Evolutionary conservation across 768 basidiomycete genomes (phyloP).

Genomic region (Piloderma croceum): DNA sequence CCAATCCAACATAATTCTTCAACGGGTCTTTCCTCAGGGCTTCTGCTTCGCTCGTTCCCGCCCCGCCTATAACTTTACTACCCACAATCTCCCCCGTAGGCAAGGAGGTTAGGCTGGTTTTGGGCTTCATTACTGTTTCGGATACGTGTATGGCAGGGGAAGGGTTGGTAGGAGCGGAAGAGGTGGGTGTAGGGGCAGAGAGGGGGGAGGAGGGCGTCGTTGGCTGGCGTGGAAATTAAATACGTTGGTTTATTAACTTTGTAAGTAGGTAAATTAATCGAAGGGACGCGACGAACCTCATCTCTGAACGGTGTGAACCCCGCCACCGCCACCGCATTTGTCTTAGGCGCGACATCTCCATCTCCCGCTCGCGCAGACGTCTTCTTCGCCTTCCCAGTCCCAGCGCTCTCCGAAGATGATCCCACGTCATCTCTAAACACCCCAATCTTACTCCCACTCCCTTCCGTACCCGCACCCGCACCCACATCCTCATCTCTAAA

Average conservation of each 20-base stretch:
- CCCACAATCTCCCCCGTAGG: too few relatives aligned
- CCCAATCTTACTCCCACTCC: slow-evolving; percentile 5
- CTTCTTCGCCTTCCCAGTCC: too few relatives aligned
- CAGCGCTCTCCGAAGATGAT: background rate
- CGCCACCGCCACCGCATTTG: slow-evolving; percentile 40
- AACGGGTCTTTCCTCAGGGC: slow-evolving; percentile 73
- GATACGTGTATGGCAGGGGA: too few relatives aligned
- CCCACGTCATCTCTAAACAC: slow-evolving; percentile 4
- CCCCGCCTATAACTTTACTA: too few relatives aligned
- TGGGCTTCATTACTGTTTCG: slow-evolving; percentile 67
- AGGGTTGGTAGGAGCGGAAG: slow-evolving; percentile 25
- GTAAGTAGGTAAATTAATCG: too few relatives aligned
- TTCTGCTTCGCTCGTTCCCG: slow-evolving; percentile 62
- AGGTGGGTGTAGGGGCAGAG: slow-evolving; percentile 22
- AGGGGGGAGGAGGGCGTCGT: too few relatives aligned
- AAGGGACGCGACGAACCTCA: too few relatives aligned
- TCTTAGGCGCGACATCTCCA: too few relatives aligned
- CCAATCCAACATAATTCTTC: slow-evolving; percentile 80
- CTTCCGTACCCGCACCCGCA: slow-evolving; percentile 1
- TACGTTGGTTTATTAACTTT: too few relatives aligned
- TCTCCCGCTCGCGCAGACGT: too few relatives aligned
- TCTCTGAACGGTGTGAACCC: slow-evolving; percentile 71
- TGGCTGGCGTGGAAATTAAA: too few relatives aligned
- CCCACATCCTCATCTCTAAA: slow-evolving; percentile 57
- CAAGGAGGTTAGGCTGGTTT: too few relatives aligned